phyloP scores from a whole-genome alignment of 331 rosid species.

The Erythrophleum ivorense region DNA sequence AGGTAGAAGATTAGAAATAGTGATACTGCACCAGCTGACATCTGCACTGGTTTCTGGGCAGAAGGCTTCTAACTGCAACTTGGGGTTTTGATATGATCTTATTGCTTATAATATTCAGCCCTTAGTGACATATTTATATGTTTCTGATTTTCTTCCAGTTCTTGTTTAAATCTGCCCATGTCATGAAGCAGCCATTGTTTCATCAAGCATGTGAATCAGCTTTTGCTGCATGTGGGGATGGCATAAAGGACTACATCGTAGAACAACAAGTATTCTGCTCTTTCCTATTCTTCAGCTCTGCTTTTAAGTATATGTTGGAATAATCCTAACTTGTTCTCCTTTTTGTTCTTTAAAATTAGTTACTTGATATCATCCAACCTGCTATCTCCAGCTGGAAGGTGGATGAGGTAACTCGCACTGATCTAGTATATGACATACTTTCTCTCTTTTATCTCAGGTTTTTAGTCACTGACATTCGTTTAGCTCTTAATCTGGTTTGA shows the following conservation, averaged over 20 bases:
- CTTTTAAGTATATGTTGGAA: conserved; percentile 6
- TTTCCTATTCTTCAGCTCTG: conserved; percentile 19
- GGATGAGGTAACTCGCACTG: conserved; percentile 62
- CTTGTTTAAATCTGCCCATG: conserved; percentile 69
- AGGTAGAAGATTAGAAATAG: conserved; percentile 2
- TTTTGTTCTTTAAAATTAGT: conserved; percentile 50
- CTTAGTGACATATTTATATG: background rate
- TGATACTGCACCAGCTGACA: background rate
- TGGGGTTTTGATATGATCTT: conserved; percentile 17
- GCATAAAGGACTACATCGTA: conserved; percentile 50
- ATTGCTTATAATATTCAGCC: background rate
- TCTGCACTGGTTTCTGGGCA: conserved; percentile 16
- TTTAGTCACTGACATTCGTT: background rate
- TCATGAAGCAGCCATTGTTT: conserved; percentile 70
- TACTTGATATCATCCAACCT: conserved; percentile 18
- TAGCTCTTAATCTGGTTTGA: background rate
- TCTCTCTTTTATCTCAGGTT: background rate
- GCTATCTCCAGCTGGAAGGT: conserved; percentile 60
- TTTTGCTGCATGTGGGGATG: conserved; percentile 59
- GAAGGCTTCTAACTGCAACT: conserved; percentile 16
- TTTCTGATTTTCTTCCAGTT: conserved; percentile 56
- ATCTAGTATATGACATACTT: background rate
- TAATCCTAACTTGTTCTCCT: conserved; percentile 30
- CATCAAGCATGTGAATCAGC: conserved; percentile 74
- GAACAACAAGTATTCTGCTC: conserved; percentile 63